phyloP scores from a whole-genome alignment of 2,329 filamentous ascomycete genomes.

The Hypoxylon sp. region DNA sequence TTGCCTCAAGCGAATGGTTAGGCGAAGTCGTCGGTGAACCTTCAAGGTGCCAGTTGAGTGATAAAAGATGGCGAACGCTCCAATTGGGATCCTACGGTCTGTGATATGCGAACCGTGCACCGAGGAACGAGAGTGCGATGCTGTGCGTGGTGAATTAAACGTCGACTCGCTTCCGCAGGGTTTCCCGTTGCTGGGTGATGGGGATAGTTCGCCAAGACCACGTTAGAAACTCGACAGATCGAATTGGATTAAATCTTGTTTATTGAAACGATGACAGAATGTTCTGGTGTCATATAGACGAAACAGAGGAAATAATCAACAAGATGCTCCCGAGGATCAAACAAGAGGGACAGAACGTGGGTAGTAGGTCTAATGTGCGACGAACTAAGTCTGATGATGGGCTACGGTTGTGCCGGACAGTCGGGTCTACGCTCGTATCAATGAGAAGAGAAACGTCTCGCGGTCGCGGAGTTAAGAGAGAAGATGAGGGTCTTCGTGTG shows the following conservation, averaged over 20 bases:
- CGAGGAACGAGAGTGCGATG: conserved; percentile 30
- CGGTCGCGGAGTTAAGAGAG: conserved; percentile 36
- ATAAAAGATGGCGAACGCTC: conserved; percentile 51
- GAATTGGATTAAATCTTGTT: conserved; percentile 58
- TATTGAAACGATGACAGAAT: conserved; percentile 56
- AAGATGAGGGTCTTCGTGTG: conserved; percentile 33
- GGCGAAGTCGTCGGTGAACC: conserved; percentile 55
- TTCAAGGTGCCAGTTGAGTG: conserved; percentile 56
- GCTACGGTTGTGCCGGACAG: conserved; percentile 53
- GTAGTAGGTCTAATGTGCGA: conserved; percentile 53
- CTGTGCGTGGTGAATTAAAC: conserved; percentile 35
- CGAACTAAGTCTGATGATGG: conserved; percentile 54
- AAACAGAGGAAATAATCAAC: conserved; percentile 49
- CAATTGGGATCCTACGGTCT: conserved; percentile 41
- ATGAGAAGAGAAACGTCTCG: conserved; percentile 47
- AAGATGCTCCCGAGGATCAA: conserved; percentile 51
- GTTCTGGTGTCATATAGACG: conserved; percentile 48
- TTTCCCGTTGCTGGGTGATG: conserved; percentile 26
- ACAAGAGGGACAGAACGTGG: conserved; percentile 49
- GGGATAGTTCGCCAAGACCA: conserved; percentile 36
- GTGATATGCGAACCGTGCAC: conserved; percentile 48
- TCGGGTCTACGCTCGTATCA: conserved; percentile 56
- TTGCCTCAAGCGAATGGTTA: conserved; percentile 62
- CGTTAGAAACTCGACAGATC: conserved; percentile 53
- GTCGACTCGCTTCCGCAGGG: conserved; percentile 34